Conservation (phyloP, 257 asterid genomes). For the Linderniella brevidens region DNA sequence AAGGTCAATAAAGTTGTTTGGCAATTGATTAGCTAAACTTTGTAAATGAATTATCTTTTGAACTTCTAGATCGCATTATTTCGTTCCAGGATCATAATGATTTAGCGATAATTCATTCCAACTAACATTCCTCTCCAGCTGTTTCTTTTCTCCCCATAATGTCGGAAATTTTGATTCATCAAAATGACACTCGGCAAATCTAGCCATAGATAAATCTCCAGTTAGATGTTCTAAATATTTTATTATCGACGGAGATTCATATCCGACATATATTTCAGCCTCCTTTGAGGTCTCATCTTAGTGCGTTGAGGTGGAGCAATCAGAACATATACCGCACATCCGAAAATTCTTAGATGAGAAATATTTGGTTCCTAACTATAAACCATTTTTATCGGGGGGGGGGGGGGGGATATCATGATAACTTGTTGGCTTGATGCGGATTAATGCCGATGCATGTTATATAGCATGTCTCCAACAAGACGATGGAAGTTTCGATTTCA, state of each 20-base stretch:
- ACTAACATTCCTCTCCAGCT: not conserved
- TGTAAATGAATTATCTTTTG: not conserved
- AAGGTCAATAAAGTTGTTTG: no score
- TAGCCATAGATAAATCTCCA: not conserved
- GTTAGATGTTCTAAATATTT: not conserved
- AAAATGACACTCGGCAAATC: not conserved
- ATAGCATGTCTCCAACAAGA: not conserved
- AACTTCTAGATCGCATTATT: not conserved
- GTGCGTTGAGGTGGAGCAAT: no score
- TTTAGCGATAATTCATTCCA: constrained; percentile 1
- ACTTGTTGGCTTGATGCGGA: not conserved
- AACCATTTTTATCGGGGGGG: not conserved
- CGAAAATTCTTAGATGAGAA: not conserved
- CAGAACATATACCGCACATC: no score
- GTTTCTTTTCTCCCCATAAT: not conserved
- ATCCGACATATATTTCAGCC: not conserved
- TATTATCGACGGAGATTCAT: not conserved
- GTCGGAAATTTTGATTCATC: not conserved
- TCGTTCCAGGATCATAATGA: not conserved
- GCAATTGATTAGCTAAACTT: no score
- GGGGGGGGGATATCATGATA: not conserved
- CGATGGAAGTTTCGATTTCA: not conserved
- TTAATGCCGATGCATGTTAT: not conserved
- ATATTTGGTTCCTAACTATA: not conserved
- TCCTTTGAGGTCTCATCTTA: no score